Percentiles rank a stretch among this genome's conserved stretches.
These are phyloP conservation scores for Fraxinus angustifolia DNA, from an alignment of 305 asterid species.

Conservation along the genomic window DNA sequence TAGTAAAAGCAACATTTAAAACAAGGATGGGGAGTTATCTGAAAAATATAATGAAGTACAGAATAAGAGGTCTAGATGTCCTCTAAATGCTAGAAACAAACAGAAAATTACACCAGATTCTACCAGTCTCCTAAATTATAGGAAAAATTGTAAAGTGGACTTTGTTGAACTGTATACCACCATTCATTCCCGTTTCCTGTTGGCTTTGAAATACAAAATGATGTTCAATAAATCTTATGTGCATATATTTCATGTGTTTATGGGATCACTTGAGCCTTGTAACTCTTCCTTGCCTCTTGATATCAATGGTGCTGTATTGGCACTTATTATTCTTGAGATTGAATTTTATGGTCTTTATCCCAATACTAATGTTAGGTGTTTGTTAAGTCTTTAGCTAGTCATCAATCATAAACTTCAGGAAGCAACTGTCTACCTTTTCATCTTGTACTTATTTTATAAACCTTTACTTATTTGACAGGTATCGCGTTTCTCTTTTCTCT, in stretches of 20 bases:
- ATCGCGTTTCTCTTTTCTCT: slow-evolving; percentile 71
- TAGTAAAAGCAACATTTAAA: not conserved
- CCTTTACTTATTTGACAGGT: slow-evolving; percentile 53
- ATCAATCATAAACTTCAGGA: slow-evolving; percentile 5
- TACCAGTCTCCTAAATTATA: not conserved
- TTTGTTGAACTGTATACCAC: not conserved
- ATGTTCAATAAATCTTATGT: not conserved
- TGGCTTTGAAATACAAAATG: not conserved
- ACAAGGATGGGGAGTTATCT: not conserved
- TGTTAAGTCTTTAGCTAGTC: not conserved
- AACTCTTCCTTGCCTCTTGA: not conserved
- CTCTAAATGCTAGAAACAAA: not conserved
- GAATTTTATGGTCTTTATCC: slow-evolving; percentile 1
- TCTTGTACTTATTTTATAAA: slow-evolving; percentile 13
- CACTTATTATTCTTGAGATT: slow-evolving; percentile 2
- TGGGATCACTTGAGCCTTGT: not conserved
- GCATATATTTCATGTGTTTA: not conserved
- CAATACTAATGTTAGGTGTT: not conserved
- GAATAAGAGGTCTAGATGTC: not conserved
- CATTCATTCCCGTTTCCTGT: not conserved
- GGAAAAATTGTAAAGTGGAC: not conserved
- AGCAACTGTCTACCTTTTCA: slow-evolving; percentile 17
- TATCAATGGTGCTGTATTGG: not conserved
- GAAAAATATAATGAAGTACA: not conserved
- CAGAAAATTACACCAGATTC: not conserved